A percentile compares a stretch with the other conserved stretches of the same genome.
Evolutionary conservation across 2,329 filamentous ascomycete species (phyloP).

Genomic region (Fusarium piperis): DNA sequence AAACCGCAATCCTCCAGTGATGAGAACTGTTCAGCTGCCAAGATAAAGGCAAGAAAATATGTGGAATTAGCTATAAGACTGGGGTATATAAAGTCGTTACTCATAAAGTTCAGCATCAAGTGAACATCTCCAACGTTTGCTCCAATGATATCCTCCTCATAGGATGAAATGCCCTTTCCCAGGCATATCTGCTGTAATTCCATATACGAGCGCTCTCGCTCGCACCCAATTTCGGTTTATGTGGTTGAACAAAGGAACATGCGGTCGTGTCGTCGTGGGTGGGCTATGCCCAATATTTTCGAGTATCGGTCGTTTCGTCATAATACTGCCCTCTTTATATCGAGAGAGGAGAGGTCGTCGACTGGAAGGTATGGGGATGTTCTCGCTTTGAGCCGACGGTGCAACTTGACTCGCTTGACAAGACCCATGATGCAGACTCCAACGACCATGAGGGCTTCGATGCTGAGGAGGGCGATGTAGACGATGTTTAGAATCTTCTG

Average conservation of each 20-base stretch:
- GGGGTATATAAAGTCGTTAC: conserved; percentile 37
- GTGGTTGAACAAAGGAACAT: conserved; percentile 31
- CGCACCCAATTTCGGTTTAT: background rate
- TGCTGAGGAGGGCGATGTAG: conserved; percentile 58
- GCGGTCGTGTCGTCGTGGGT: conserved; percentile 12
- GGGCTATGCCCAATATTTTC: conserved; percentile 3
- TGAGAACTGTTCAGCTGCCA: background rate
- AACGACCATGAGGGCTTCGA: conserved; percentile 57
- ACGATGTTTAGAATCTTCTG: conserved; percentile 55
- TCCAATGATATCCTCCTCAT: conserved; percentile 17
- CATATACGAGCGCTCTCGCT: background rate
- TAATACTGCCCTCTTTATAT: conserved; percentile 18
- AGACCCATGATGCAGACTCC: conserved; percentile 49
- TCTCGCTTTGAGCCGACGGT: conserved; percentile 25
- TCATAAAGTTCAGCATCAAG: conserved; percentile 25
- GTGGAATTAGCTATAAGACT: conserved; percentile 27
- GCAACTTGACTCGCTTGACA: conserved; percentile 40
- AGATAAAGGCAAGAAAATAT: background rate
- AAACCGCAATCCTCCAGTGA: background rate
- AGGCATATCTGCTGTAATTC: background rate
- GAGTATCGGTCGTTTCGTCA: conserved; percentile 7
- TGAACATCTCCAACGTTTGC: conserved; percentile 20
- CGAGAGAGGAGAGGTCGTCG: conserved; percentile 14
- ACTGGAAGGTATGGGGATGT: conserved; percentile 10
- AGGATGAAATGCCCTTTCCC: conserved; percentile 12